Base-by-base conservation (phyloP, 139 green algal genomes). In the Trebouxia sp. region DNA sequence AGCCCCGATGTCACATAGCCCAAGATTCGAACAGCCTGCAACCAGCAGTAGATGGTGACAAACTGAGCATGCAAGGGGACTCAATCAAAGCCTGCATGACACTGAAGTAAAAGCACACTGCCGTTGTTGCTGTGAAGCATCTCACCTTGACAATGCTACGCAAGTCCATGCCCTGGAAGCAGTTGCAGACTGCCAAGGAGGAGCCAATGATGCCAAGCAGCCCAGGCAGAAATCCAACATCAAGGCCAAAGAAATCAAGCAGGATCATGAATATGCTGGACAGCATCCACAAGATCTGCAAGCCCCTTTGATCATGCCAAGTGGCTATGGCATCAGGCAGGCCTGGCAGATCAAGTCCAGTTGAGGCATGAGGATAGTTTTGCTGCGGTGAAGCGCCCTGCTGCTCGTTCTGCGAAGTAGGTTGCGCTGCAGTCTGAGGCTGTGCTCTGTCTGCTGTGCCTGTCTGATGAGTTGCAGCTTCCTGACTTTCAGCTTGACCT, bases 231-330 rank as follows among this genome's bases (percentile, higher is more conserved):
- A 55, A 51, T 7, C 69, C 69, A 2, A 77, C 42, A 35, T 77
- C 69, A 3, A 77, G 42, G 26, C 69, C 41, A 37, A 77, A 28
- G 39, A 77, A 37, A 39, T 55, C 42, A n/a, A 55, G 41, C 69
- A 77, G 53, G 69, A 77, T n/a, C 42, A 77, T 77, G 41, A 55
- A 51, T 43, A 77, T 77, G 39, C 42, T 58, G 24, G 42, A 55
- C 4, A 77, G 42, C 41, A 77, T 11, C 69, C 69, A 77, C 26
- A 77, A 11, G 37, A 77, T 55, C 22, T 58, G 69, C 41, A 77
- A 35, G 26, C 42, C 41, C n/a, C 69, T 35, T 39, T 77, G 69
- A 26, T 55, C 69, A 77, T 55, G 69, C 69, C 69, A 77, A 38
- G 42, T 41, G 9, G 10, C 62, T 72, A 72, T 72, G 62, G 32